Conservation (phyloP, 2,329 filamentous ascomycete species). For the Nemania abortiva region DNA sequence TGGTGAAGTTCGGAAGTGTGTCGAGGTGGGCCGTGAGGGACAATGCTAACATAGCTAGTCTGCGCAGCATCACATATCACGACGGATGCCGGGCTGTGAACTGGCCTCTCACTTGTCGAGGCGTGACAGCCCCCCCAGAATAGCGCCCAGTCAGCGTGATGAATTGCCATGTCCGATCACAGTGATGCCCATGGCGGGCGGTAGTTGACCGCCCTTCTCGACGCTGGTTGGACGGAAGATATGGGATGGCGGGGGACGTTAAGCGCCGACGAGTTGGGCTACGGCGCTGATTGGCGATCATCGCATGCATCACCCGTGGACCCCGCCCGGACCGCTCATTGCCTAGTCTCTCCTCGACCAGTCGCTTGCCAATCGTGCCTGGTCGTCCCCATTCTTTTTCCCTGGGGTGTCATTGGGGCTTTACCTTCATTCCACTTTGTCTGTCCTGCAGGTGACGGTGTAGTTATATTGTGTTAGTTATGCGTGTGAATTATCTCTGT, state of each 20-base stretch:
- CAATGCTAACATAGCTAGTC: conserved; percentile 39
- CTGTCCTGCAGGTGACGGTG: conserved; percentile 14
- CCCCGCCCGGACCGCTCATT: conserved; percentile 43
- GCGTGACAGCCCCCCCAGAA: conserved; percentile 54
- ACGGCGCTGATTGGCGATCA: conserved; percentile 47
- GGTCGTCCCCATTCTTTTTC: conserved; percentile 16
- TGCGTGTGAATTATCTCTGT: not conserved
- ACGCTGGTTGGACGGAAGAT: conserved; percentile 51
- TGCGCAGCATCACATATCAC: conserved; percentile 41
- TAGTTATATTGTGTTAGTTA: not conserved
- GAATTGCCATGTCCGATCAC: conserved; percentile 44
- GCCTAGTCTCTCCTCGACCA: conserved; percentile 26
- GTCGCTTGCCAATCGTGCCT: conserved; percentile 24
- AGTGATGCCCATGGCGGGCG: conserved; percentile 42
- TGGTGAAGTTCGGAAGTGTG: conserved; percentile 56
- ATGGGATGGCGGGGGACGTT: conserved; percentile 47
- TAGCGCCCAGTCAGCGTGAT: conserved; percentile 54
- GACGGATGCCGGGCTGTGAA: conserved; percentile 57
- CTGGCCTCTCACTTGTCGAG: conserved; percentile 58
- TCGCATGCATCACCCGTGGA: conserved; percentile 40
- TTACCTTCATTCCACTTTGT: not conserved
- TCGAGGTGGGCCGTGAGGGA: conserved; percentile 45
- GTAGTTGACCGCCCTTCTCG: conserved; percentile 40
- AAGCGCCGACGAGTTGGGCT: conserved; percentile 48
- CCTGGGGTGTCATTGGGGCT: conserved; percentile 12